Conservation (phyloP, 129 eudicot species). For the Centaurea solstitialis region DNA sequence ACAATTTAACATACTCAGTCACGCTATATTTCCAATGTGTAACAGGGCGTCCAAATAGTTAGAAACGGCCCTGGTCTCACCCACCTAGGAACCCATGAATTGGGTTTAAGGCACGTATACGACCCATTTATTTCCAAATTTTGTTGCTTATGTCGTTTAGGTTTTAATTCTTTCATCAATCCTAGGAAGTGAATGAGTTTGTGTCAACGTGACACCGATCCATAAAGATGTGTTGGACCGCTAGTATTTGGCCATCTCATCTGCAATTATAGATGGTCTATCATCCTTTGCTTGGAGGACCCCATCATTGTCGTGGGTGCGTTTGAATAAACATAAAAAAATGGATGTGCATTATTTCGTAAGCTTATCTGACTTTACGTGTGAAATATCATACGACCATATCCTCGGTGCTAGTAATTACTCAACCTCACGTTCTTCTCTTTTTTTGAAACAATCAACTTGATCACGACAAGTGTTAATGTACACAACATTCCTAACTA, state of each 20-base stretch:
- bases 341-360: neutral
- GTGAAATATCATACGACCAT: neutral
- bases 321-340: neutral
- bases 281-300: neutral
- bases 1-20: too few relatives aligned
- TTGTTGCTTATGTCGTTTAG: slow-evolving; percentile 15
- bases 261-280: neutral
- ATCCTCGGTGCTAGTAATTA: neutral
- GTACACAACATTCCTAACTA: neutral
- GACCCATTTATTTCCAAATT: slow-evolving; percentile 33
- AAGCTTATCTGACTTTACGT: slow-evolving; percentile 8
- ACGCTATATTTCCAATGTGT: too few relatives aligned
- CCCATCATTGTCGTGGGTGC: neutral
- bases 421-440: neutral
- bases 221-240: slow-evolving; percentile 3
- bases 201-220: neutral
- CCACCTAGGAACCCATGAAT: slow-evolving; percentile 27
- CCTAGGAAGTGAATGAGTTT: neutral
- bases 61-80: too few relatives aligned
- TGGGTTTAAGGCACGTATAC: slow-evolving; percentile 49
- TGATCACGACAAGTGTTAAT: neutral
- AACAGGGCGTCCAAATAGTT: too few relatives aligned
- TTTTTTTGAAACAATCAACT: neutral
- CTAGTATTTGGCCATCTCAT: slow-evolving; percentile 1
- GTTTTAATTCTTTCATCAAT: slow-evolving; percentile 2